phyloP scores from a whole-genome alignment of 2,329 filamentous ascomycete genomes.

The Xylaria sp. region DNA sequence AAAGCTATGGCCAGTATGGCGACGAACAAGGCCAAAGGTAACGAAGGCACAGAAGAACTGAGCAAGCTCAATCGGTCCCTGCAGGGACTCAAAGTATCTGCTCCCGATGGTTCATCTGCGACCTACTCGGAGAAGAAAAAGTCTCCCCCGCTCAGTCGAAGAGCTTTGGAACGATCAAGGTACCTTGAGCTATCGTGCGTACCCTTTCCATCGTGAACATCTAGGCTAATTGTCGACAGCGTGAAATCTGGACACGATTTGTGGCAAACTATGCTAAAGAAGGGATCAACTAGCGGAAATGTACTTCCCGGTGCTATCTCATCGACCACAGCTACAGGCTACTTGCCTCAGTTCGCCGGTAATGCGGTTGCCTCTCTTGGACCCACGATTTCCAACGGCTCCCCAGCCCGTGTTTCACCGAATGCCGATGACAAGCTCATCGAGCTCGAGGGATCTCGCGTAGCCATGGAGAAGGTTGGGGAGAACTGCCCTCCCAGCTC shows the following conservation, averaged over 20 bases:
- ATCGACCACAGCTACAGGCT: slow-evolving; percentile 65
- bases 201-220: neutral
- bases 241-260: slow-evolving; percentile 58
- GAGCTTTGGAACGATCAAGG: slow-evolving; percentile 48
- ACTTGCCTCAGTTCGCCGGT: slow-evolving; percentile 64
- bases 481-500: slow-evolving; percentile 59
- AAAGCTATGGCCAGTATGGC: slow-evolving; percentile 29
- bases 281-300: slow-evolving; percentile 61
- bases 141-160: slow-evolving; percentile 35
- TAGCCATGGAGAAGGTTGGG: slow-evolving; percentile 52
- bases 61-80: slow-evolving; percentile 32
- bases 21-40: slow-evolving; percentile 10
- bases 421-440: slow-evolving; percentile 43
- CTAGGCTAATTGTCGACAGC: slow-evolving; percentile 46
- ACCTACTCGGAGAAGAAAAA: slow-evolving; percentile 40
- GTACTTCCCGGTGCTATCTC: slow-evolving; percentile 62
- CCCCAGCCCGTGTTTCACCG: slow-evolving; percentile 48
- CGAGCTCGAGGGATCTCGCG: slow-evolving; percentile 41
- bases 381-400: slow-evolving; percentile 55
- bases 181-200: slow-evolving; percentile 36
- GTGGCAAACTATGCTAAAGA: slow-evolving; percentile 64
- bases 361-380: slow-evolving; percentile 64
- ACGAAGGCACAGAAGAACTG: slow-evolving; percentile 29
- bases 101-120: slow-evolving; percentile 28
- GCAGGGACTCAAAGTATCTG: slow-evolving; percentile 31